Base-by-base conservation (phyloP, 2,329 filamentous ascomycete species). In the Coniochaeta sp. region DNA sequence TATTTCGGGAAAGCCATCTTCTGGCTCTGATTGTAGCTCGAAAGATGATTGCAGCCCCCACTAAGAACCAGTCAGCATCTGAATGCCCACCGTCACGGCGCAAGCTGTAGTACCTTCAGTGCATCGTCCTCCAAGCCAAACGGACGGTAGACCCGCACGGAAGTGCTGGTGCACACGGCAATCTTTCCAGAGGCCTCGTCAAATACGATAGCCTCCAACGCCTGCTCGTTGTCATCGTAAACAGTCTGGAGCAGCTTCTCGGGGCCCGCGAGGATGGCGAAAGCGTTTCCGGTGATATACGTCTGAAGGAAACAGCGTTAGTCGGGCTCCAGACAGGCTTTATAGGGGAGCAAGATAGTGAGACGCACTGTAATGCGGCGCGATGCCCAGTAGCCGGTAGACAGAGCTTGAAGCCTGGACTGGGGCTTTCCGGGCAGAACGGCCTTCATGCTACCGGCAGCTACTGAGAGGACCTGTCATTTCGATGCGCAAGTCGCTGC, bases 261-360 rank as follows among this genome's bases (percentile, higher is more conserved):
- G 58, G 90, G 84, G 57, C 86, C 89, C 69, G 85, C 83, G 66
- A 98, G 86, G 68, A 99, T 88, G 58, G 95, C 86, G 65, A 98
- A 85, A 63, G 91, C 91, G 74, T 89, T 90, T 69, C 93, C 93
- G 62, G 90, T 95, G 65, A 97, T 89, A 75, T 98, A 99, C 58
- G 86, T 85, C 91, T 96, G 69, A 50, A 54, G 50, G 14, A 40
- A 59, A 70, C 57, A 55, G 62, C n/a, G 50, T 36, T n/a, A 19
- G 24, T 22, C 16, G 12, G 4, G 5, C 7, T 22, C 30, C 22
- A n/a, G n/a, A n/a, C 22, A 30, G 50, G 7, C 26, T n/a, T 22
- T 6, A 17, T 5, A 30, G n/a, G 5, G 26, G 16, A n/a, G 52
- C 2, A 16, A 24, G 52, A 12, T 14, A 12, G 34, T 12, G 34